Percentiles rank a stretch among this genome's conserved stretches.
These are phyloP conservation scores for Talaromyces sp. DNA, from an alignment of 2,329 filamentous ascomycete species.

Conservation along the genomic window DNA sequence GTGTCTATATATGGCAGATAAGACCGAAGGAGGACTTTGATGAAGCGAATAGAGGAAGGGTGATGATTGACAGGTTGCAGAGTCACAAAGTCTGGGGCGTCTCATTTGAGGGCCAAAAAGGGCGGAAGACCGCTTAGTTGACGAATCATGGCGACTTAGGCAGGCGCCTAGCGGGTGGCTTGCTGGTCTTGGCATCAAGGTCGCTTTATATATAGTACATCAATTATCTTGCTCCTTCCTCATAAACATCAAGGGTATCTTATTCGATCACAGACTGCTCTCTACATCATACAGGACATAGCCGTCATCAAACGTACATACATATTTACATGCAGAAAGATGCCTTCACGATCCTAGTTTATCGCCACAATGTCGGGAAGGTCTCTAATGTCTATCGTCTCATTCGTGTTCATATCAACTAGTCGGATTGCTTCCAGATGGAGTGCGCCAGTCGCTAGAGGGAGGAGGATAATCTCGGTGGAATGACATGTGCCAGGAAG, in stretches of 20 bases:
- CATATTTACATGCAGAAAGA: conserved; percentile 21
- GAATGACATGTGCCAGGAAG: conserved; percentile 55
- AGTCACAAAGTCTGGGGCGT: neutral
- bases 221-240: no score
- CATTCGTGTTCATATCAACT: conserved; percentile 54
- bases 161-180: neutral
- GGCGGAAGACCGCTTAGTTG: neutral
- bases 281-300: no score
- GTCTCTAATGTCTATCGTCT: conserved; percentile 55
- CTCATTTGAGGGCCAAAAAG: neutral
- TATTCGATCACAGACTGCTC: neutral
- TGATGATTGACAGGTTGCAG: neutral
- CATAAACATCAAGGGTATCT: conserved; percentile 1
- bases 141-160: neutral
- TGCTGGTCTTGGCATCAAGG: neutral
- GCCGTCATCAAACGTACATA: neutral
- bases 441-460: conserved; percentile 50
- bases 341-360: neutral
- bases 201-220: neutral
- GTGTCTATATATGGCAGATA: neutral
- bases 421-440: conserved; percentile 53
- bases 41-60: neutral
- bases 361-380: conserved; percentile 53
- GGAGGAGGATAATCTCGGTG: conserved; percentile 54
- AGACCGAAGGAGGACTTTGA: neutral